These are phyloP conservation scores for Pseudotulostoma volvatum DNA, from an alignment of 495 filamentous ascomycete species.

Conservation along the genomic window DNA sequence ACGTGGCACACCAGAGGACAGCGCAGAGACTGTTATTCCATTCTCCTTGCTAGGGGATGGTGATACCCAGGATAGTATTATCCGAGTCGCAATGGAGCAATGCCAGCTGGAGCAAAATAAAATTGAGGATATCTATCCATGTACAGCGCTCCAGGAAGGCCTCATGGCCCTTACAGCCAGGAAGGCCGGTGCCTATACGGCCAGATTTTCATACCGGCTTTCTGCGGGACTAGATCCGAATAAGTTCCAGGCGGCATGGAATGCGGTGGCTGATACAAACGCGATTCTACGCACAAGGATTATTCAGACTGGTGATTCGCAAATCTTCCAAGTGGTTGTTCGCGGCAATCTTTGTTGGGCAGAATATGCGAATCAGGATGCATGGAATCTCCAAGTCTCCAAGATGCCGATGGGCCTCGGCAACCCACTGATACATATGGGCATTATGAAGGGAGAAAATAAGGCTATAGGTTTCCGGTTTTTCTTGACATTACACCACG, in stretches of 20 bases:
- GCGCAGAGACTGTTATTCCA: background rate
- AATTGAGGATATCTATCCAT: slow-evolving; percentile 45
- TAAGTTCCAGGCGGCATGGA: slow-evolving; percentile 25
- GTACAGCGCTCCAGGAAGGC: slow-evolving; percentile 43
- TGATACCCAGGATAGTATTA: background rate
- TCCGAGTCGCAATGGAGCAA: slow-evolving; percentile 1
- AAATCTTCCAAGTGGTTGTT: slow-evolving; percentile 23
- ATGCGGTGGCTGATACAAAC: slow-evolving; percentile 10
- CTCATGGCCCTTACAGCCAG: slow-evolving; percentile 33
- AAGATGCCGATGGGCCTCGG: background rate
- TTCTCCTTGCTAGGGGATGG: slow-evolving; percentile 5
- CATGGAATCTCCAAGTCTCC: background rate
- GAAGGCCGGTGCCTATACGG: slow-evolving; percentile 15
- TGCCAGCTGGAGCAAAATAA: slow-evolving; percentile 10
- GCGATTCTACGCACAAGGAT: slow-evolving; percentile 30
- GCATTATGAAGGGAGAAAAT: background rate
- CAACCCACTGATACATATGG: background rate
- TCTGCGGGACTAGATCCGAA: slow-evolving; percentile 12
- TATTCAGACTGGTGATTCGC: slow-evolving; percentile 11
- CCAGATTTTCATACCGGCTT: slow-evolving; percentile 14
- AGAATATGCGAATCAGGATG: background rate
- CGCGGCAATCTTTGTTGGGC: slow-evolving; percentile 1
- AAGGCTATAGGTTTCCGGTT: background rate
- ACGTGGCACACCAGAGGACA: background rate
- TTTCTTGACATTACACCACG: slow-evolving; percentile 29